Conservation (phyloP, 2,329 filamentous ascomycete species). For the Aspergillus tubingensis region DNA sequence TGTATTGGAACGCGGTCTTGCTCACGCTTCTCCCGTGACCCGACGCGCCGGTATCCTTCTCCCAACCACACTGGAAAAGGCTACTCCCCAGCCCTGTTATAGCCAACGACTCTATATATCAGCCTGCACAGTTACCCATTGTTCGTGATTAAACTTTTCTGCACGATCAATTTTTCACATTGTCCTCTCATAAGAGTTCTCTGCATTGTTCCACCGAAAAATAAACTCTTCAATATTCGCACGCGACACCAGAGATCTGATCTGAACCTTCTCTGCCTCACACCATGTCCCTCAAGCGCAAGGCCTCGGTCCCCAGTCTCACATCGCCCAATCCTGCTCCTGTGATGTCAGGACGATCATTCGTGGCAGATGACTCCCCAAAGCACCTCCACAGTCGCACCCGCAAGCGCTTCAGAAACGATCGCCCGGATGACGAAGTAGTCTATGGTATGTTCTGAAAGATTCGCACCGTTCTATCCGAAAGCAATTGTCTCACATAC, state of each 20-base stretch:
- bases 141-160: neutral
- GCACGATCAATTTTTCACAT: neutral
- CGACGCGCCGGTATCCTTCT: conserved; percentile 8
- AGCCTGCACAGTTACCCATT: neutral
- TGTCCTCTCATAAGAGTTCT: neutral
- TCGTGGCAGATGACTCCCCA: conserved; percentile 36
- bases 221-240: neutral
- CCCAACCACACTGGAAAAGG: conserved; percentile 18
- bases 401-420: conserved; percentile 60
- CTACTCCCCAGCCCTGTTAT: conserved; percentile 11
- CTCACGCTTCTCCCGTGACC: neutral
- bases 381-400: conserved; percentile 58
- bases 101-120: neutral
- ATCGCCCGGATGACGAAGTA: conserved; percentile 57
- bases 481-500: conserved; percentile 20
- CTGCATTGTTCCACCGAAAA: neutral
- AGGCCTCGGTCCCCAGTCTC: conserved; percentile 54
- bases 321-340: conserved; percentile 40
- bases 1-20: conserved; percentile 11
- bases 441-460: conserved; percentile 53
- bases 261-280: neutral
- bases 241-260: neutral
- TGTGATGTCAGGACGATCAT: conserved; percentile 25
- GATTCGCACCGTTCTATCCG: neutral
- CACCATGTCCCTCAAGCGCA: conserved; percentile 61